phyloP scores from a whole-genome alignment of 2,329 filamentous ascomycete genomes.

The Hypoxylon sp. region DNA sequence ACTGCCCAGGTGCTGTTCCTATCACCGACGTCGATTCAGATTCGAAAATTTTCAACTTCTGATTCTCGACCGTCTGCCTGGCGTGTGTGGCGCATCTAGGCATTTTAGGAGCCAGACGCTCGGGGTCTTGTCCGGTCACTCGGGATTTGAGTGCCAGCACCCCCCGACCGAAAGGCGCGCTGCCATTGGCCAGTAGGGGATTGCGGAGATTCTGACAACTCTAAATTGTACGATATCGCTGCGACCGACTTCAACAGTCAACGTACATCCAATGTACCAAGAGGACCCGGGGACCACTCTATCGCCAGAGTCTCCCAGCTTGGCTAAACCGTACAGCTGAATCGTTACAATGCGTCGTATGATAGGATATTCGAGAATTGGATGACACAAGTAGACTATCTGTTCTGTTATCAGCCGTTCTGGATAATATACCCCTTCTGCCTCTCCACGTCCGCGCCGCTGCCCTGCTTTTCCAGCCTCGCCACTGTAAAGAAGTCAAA shows the following conservation, averaged over 20 bases:
- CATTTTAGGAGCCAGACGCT: slow-evolving; percentile 35
- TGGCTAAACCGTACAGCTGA: slow-evolving; percentile 35
- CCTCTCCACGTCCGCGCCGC: slow-evolving; percentile 45
- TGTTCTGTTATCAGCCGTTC: slow-evolving; percentile 37
- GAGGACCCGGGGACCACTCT: slow-evolving; percentile 36
- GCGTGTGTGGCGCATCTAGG: slow-evolving; percentile 25
- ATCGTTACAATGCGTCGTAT: slow-evolving; percentile 48
- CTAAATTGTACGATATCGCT: slow-evolving; percentile 47
- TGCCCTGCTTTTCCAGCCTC: slow-evolving; percentile 48
- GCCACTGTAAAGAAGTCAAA: slow-evolving; percentile 45
- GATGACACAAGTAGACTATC: slow-evolving; percentile 41
- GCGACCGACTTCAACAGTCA: slow-evolving; percentile 37
- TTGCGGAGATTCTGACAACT: slow-evolving; percentile 50
- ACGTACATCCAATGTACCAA: slow-evolving; percentile 43
- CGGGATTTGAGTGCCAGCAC: slow-evolving; percentile 51
- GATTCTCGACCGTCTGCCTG: slow-evolving; percentile 21
- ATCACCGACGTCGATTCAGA: slow-evolving; percentile 29
- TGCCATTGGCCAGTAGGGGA: slow-evolving; percentile 48
- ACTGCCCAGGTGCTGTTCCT: slow-evolving; percentile 21
- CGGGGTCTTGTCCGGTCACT: slow-evolving; percentile 49
- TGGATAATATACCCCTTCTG: slow-evolving; percentile 47
- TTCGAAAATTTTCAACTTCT: slow-evolving; percentile 13
- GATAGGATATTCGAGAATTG: slow-evolving; percentile 49
- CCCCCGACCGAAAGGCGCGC: slow-evolving; percentile 38
- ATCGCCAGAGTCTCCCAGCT: slow-evolving; percentile 43